These are phyloP conservation scores for Astraeus odoratus DNA, from an alignment of 768 basidiomycete species.

Conservation along the genomic window DNA sequence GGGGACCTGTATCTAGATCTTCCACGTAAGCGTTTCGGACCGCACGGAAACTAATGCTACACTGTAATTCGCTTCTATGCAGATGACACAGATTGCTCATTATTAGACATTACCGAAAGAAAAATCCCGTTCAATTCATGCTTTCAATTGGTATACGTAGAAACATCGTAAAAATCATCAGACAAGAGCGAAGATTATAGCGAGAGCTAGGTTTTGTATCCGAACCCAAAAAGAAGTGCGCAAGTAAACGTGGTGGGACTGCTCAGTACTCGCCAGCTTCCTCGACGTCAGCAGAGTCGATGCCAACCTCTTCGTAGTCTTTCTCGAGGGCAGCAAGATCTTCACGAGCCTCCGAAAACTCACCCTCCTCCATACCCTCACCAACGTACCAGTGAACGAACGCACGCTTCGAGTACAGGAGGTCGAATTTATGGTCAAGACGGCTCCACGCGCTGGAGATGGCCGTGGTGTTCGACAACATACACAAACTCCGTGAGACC, in stretches of 20 bases:
- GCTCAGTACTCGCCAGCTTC: conserved; percentile 43
- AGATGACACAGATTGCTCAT: too few species aligned
- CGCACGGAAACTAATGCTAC: too few species aligned
- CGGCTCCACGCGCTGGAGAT: conserved; percentile 73
- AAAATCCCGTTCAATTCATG: conserved; percentile 8
- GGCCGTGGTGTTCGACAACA: conserved; percentile 70
- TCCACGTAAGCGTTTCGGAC: too few species aligned
- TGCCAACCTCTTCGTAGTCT: conserved; percentile 85
- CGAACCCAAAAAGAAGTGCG: conserved; percentile 18
- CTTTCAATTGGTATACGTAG: conserved; percentile 24
- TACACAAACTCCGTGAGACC: conserved; percentile 69
- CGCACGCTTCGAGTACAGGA: conserved; percentile 63
- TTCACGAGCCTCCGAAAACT: conserved; percentile 98
- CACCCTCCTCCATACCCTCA: conserved; percentile 85
- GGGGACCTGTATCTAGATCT: background rate
- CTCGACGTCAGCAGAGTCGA: conserved; percentile 44
- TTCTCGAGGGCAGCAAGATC: conserved; percentile 99
- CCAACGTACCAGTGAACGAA: conserved; percentile 63
- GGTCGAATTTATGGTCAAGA: conserved; percentile 72
- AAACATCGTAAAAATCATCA: conserved; percentile 31
- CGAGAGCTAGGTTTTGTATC: conserved; percentile 22
- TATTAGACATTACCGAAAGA: background rate
- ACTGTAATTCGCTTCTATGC: too few species aligned
- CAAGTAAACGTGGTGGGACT: conserved; percentile 8
- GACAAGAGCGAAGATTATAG: conserved; percentile 22